Evolutionary conservation across 2,329 filamentous ascomycete genomes (phyloP).

Genomic region (Penicillium digitatum): DNA sequence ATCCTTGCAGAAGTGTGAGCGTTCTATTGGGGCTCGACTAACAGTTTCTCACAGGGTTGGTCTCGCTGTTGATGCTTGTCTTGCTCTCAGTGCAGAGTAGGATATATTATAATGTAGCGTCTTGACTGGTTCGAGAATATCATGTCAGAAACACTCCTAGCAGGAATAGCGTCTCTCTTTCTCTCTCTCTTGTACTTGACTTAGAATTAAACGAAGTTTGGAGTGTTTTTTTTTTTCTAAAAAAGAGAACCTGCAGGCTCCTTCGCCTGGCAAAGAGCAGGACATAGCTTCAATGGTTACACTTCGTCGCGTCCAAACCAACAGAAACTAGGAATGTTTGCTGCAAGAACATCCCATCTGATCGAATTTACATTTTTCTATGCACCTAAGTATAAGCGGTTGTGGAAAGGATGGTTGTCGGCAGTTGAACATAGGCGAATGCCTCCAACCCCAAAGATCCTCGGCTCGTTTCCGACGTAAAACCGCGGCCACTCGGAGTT

Average conservation of each 20-base stretch:
- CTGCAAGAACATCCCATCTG: neutral
- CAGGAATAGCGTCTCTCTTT: neutral
- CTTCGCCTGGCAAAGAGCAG: neutral
- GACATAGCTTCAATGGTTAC: neutral
- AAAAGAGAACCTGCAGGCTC: neutral
- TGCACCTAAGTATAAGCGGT: neutral
- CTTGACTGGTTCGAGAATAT: conserved; percentile 2
- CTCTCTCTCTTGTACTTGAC: neutral
- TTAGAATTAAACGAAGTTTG: neutral
- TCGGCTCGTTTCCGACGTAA: conserved; percentile 6
- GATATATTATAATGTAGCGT: conserved; percentile 16
- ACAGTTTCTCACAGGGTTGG: conserved; percentile 58
- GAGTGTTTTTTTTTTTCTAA: neutral
- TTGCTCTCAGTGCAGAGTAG: conserved; percentile 59
- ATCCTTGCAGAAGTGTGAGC: neutral
- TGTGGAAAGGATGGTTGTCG: neutral
- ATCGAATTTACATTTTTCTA: neutral
- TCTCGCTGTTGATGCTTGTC: conserved; percentile 78
- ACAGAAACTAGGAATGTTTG: neutral
- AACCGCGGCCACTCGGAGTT: conserved; percentile 8
- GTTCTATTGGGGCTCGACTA: conserved; percentile 3
- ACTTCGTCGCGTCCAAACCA: neutral
- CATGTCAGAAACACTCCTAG: neutral
- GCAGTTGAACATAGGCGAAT: conserved; percentile 3
- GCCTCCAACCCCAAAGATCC: conserved; percentile 3